Percentiles rank a stretch among this genome's conserved stretches.
These are phyloP conservation scores for Tuctoria greenei DNA, from an alignment of 176 grass and related monocot genomes.

Conservation along the genomic window DNA sequence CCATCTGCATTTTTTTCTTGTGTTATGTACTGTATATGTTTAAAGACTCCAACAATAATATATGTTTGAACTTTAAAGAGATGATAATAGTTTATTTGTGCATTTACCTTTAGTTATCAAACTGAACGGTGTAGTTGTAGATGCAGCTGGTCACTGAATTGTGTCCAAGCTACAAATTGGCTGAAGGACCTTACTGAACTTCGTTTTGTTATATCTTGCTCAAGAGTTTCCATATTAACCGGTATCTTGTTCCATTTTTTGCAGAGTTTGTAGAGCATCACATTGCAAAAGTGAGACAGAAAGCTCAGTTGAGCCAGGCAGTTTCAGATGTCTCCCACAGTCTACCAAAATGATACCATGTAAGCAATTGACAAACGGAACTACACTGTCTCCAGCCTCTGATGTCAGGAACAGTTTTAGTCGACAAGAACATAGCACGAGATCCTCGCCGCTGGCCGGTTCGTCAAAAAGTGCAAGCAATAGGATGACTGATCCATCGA, in stretches of 20 bases:
- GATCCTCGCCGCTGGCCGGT: constrained; percentile 61
- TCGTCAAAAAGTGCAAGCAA: constrained; percentile 74
- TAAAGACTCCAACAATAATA: constrained; percentile 8
- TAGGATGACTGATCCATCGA: constrained; percentile 62
- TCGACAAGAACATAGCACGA: constrained; percentile 50
- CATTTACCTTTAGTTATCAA: background rate
- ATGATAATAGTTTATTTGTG: background rate
- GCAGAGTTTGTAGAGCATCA: constrained; percentile 41
- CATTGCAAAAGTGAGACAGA: constrained; percentile 52
- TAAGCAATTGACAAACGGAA: constrained; percentile 63
- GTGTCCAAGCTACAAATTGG: constrained; percentile 12
- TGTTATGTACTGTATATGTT: constrained; percentile 16
- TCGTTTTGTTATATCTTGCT: constrained; percentile 1
- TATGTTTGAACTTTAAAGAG: background rate
- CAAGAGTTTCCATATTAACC: background rate
- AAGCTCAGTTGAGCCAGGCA: constrained; percentile 37
- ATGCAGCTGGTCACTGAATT: background rate
- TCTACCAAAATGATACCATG: constrained; percentile 75
- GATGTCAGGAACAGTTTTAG: constrained; percentile 47
- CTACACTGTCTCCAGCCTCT: constrained; percentile 52
- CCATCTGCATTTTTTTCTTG: constrained; percentile 1
- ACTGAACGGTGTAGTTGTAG: background rate
- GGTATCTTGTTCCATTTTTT: constrained; percentile 32
- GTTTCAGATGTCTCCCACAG: constrained; percentile 71
- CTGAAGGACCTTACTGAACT: background rate